Evolutionary conservation across 108 stramenopile species (phyloP), one percentile per base, ranked within the genome.

Genomic region (Skeletonema menzelii): DNA sequence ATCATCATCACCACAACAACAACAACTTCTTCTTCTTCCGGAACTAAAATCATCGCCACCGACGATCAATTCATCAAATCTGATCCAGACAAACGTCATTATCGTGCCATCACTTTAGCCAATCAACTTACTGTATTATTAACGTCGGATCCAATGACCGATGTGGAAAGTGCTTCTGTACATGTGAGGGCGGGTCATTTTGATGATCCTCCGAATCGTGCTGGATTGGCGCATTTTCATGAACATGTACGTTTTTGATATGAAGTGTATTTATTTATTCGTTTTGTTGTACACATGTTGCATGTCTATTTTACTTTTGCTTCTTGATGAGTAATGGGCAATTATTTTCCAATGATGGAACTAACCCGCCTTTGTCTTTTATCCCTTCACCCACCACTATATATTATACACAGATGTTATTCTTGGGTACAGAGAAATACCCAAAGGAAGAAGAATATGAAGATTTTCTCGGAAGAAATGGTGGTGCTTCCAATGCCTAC

Each of bases 391-490:
- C 15, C 40, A n/a, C 15, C 15, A 15, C 40, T 53, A 22, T 17
- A n/a, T n/a, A n/a, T n/a, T n/a, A n/a, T n/a, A n/a, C n/a, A n/a
- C n/a, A 53, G 49, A 94, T 94, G 93, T 78, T 96, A 34, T 99
- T 99, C 81, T 83, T 99, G 65, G 98, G 98, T 0, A 98, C 96
- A 7, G 81, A 93, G 63, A 96, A 95, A 73, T 98, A 97, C 85
- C 95, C 97, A 12, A 73, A 82, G 27, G 98, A 97, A 70, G 83
- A 97, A 61, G 96, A 91, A 59, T 99, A 92, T 69, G 90, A 93
- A 70, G 78, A 83, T 24, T 99, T 84, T 72, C 72, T 99, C 14
- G 84, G 79, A 27, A 79, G 72, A 53, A 80, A 96, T 69, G 97
- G 97, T 11, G 99, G 99, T 2, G 84, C 69, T 65, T 83, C 82